A percentile compares a stretch with the other conserved stretches of the same genome.
These are phyloP conservation scores for Stereum hirsutum DNA, from an alignment of 1,284 basidiomycete genomes.

Conservation along the genomic window DNA sequence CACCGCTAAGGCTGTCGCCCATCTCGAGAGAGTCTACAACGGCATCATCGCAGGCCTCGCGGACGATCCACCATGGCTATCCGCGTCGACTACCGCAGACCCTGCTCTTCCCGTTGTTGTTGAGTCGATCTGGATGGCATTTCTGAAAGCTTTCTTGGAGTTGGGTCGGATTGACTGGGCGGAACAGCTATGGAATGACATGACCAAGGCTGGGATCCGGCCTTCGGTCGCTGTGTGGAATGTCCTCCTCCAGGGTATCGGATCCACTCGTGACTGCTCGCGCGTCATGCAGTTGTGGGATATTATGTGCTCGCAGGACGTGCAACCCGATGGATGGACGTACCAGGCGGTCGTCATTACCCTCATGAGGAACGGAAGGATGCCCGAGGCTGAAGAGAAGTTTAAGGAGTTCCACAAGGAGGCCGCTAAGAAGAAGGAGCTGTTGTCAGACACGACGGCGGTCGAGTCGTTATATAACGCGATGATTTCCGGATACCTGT, in stretches of 20 bases:
- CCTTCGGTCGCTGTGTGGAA: conserved; percentile 53
- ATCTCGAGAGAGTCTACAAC: conserved; percentile 37
- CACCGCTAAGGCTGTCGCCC: conserved; percentile 17
- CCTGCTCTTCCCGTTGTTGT: conserved; percentile 39
- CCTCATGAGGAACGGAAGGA: conserved; percentile 37
- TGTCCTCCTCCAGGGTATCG: conserved; percentile 53
- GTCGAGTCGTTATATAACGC: conserved; percentile 51
- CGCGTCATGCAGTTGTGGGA: conserved; percentile 49
- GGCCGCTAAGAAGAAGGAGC: neutral
- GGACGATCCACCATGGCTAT: conserved; percentile 35
- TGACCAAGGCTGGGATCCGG: conserved; percentile 35
- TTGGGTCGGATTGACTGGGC: conserved; percentile 45
- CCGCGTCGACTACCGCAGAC: conserved; percentile 23
- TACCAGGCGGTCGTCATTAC: conserved; percentile 55
- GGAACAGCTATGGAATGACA: conserved; percentile 54
- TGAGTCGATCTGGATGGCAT: conserved; percentile 48
- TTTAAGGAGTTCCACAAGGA: conserved; percentile 39
- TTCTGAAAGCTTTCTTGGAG: conserved; percentile 51
- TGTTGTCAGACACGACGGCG: conserved; percentile 13
- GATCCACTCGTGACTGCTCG: conserved; percentile 31
- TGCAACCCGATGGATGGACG: conserved; percentile 43
- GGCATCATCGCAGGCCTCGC: conserved; percentile 39
- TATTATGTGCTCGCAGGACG: conserved; percentile 40
- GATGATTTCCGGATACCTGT: conserved; percentile 52
- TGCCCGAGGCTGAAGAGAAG: conserved; percentile 34